Percentiles rank a stretch among this genome's conserved stretches.
Conservation (phyloP, 2,329 filamentous ascomycete genomes). For the Fusarium metavorans region DNA sequence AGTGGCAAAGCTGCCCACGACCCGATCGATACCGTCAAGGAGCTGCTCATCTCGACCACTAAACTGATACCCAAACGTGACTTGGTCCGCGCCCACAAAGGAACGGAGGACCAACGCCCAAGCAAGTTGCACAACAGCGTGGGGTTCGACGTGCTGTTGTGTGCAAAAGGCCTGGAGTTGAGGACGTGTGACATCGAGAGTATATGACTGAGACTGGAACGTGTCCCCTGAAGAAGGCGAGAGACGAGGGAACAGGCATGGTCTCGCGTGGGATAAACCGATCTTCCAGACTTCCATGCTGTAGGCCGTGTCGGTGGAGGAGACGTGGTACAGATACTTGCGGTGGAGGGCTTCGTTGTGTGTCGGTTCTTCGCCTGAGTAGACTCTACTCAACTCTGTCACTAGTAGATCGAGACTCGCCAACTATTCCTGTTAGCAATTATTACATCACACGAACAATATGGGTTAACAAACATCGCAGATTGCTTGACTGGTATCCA, state of each 20-base stretch:
- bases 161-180: conserved; percentile 59
- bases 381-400: conserved; percentile 59
- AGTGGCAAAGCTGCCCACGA: conserved; percentile 62
- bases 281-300: conserved; percentile 62
- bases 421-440: conserved; percentile 26
- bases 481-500: conserved; percentile 64
- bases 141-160: conserved; percentile 55
- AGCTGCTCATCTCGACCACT: conserved; percentile 58
- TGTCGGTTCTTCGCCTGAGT: conserved; percentile 52
- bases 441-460: neutral
- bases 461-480: conserved; percentile 55
- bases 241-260: conserved; percentile 61
- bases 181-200: conserved; percentile 55
- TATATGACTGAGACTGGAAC: conserved; percentile 53
- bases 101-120: conserved; percentile 69
- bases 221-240: conserved; percentile 37
- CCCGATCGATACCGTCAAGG: conserved; percentile 54
- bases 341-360: conserved; percentile 38
- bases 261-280: conserved; percentile 51
- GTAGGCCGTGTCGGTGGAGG: conserved; percentile 43
- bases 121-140: conserved; percentile 67
- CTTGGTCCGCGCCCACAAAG: conserved; percentile 64
- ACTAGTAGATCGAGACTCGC: conserved; percentile 60
- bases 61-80: conserved; percentile 67
- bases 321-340: conserved; percentile 45